A percentile compares a stretch with the other conserved stretches of the same genome.
These are phyloP conservation scores for Trifolium dubium DNA, from an alignment of 306 rosid genomes.

Conservation along the genomic window DNA sequence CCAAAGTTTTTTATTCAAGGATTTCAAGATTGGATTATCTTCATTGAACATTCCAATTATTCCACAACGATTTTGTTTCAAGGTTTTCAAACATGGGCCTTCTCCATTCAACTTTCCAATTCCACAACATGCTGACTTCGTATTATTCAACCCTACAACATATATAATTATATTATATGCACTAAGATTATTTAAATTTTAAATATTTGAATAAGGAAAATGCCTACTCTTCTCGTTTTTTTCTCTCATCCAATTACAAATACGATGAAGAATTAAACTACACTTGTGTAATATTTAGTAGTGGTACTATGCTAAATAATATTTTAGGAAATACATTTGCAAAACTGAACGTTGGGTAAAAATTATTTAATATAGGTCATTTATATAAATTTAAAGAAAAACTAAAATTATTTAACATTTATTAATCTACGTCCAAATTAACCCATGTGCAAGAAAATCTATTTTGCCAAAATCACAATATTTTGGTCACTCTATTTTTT, in stretches of 20 bases:
- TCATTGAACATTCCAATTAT: constrained; percentile 38
- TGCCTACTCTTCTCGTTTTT: background rate
- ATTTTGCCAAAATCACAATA: no score
- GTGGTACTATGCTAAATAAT: background rate
- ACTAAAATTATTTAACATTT: no score
- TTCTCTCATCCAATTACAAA: background rate
- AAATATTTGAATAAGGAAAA: background rate
- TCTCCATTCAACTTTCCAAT: constrained; percentile 47
- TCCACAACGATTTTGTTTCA: constrained; percentile 31
- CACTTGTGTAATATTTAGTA: no score
- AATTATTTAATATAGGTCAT: background rate
- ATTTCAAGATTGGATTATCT: constrained; percentile 11
- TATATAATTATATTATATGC: background rate
- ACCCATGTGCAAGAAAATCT: no score
- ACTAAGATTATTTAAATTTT: background rate
- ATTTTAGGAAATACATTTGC: background rate
- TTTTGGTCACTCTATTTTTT: no score
- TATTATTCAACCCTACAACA: constrained; percentile 47
- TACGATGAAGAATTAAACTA: no score
- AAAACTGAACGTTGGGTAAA: background rate
- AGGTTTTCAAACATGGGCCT: constrained; percentile 29
- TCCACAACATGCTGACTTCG: constrained; percentile 63
- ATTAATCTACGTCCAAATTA: no score
- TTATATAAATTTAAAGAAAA: background rate
- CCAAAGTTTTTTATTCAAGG: constrained; percentile 27